Evolutionary conservation across 148 eudicot species (phyloP).

Genomic region (Beta vulgaris): DNA sequence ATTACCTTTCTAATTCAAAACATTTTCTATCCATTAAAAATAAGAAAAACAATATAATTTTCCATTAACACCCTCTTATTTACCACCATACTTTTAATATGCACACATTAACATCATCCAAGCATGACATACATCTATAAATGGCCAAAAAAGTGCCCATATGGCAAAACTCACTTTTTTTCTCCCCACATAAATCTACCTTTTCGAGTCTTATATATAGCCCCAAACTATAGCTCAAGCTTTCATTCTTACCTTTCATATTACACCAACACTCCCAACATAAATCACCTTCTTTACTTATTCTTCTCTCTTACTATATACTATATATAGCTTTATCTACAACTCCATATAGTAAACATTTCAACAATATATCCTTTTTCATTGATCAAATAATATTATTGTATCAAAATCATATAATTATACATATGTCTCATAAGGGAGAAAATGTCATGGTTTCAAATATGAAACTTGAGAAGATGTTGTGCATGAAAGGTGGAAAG

Average conservation of each 20-base stretch:
- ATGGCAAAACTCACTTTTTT: not conserved
- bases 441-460: constrained; percentile 64
- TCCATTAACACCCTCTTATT: no score
- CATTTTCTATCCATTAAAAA: no score
- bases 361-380: not conserved
- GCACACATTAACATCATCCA: not conserved
- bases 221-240: not conserved
- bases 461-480: constrained; percentile 73
- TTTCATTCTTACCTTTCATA: not conserved
- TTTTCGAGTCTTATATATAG: constrained; percentile 9
- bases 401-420: not conserved
- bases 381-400: not conserved
- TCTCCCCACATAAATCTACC: not conserved
- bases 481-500: constrained; percentile 98
- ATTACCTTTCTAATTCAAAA: no score
- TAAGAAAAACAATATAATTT: no score
- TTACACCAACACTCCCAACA: constrained; percentile 2
- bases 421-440: constrained; percentile 46
- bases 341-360: no score
- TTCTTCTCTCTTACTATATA: not conserved
- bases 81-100: no score
- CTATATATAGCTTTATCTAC: not conserved
- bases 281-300: not conserved
- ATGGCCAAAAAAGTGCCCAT: not conserved
- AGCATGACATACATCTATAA: not conserved